Conservation (phyloP, 345 rosid species). For the Dimocarpus longan region DNA sequence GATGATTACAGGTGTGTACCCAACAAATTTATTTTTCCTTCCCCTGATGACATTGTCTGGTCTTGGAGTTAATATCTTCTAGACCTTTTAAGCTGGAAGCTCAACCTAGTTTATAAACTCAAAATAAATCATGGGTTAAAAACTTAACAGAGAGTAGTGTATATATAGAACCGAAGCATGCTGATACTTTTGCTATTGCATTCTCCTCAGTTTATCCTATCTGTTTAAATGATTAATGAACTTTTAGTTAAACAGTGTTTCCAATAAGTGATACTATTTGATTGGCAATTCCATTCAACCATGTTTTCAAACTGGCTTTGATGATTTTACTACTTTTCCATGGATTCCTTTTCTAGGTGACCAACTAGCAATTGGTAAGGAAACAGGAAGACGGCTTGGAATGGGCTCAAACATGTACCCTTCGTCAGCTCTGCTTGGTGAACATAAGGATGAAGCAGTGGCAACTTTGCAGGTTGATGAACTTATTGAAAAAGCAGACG, state of each 20-base stretch:
- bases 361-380: conserved; percentile 92
- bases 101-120: too few species aligned
- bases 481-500: conserved; percentile 88
- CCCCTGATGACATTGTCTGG: neutral
- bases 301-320: neutral
- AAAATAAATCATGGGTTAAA: too few species aligned
- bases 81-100: neutral
- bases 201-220: too few species aligned
- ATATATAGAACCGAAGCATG: too few species aligned
- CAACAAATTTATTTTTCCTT: neutral
- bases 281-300: neutral
- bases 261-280: neutral
- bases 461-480: conserved; percentile 63
- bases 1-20: conserved; percentile 67
- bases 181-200: too few species aligned
- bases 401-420: conserved; percentile 99
- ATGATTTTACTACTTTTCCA: neutral
- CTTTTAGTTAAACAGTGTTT: too few species aligned
- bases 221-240: too few species aligned
- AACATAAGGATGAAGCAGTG: conserved; percentile 50
- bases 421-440: conserved; percentile 81
- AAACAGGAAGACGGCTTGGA: conserved; percentile 95
- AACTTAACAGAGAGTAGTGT: too few species aligned
- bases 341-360: conserved; percentile 52
- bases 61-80: neutral